Base-by-base conservation (phyloP, 1,139 yeast genomes). In the Hemisphaericaspora subhashii region DNA sequence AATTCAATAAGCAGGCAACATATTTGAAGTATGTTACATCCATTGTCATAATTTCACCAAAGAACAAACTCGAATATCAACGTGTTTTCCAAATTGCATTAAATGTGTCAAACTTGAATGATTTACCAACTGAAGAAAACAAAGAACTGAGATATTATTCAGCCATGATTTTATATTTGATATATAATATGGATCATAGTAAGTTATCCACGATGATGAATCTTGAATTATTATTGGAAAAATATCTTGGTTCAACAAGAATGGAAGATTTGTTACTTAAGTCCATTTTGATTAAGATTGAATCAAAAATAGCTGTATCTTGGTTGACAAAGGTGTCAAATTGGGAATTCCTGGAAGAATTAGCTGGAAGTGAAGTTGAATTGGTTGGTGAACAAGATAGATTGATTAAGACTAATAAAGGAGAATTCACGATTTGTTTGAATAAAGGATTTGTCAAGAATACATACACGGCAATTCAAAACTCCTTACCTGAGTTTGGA, bases 1-100 rank as follows among this genome's bases (percentile, higher is more conserved):
- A 61, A 33, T 85, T 87, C 83, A 53, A 77, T 3, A 39, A 45
- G 13, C 47, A 60, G n/a, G 53, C 62, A 13, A 53, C 51, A 1
- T 57, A 57, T 12, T 55, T 86, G 44, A 62, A 68, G 33, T 76
- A 81, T 49, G 62, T 67, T 4, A 58, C 64, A 26, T 48, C 51
- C 37, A 36, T 71, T 2, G 51, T 74, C 4, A 54, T 72, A 20
- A 51, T 70, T 1, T 68, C 71, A 1, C 49, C 58, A 11, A 60
- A 62, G 21, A 60, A 60, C 13, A 51, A 58, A 11, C 57, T 84
- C 34, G 77, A 79, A 27, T 68, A 57, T 47, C 71, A 68, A 17
- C 83, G 73, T 51, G 61, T 81, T 32, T 60, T 87, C n/a, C 95
- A 86, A 51, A 72, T 86, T 7, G 66, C 84, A 34, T 50, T 84